A percentile compares a stretch with the other conserved stretches of the same genome.
Conservation (phyloP, 2,329 filamentous ascomycete species). For the Arthroderma uncinatum region DNA sequence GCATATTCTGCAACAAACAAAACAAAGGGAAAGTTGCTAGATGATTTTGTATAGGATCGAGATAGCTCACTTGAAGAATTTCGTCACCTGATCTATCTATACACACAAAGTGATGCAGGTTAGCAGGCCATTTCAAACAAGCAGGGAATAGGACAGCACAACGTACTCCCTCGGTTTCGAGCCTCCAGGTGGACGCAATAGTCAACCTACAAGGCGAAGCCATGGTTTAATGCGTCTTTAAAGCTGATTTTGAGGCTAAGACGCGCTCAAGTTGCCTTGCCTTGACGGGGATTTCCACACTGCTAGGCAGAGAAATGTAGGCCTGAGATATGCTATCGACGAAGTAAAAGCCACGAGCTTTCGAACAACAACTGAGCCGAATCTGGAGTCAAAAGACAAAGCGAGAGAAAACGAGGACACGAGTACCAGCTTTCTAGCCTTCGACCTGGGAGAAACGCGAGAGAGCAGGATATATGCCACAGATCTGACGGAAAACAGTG, state of each 20-base stretch:
- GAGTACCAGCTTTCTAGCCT: background rate
- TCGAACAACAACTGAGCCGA: background rate
- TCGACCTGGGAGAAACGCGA: background rate
- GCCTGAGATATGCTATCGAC: background rate
- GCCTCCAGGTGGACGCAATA: conserved; percentile 25
- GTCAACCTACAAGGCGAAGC: conserved; percentile 17
- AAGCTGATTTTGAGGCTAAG: background rate
- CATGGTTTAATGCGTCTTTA: conserved; percentile 6
- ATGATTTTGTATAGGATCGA: background rate
- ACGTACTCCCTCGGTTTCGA: conserved; percentile 25
- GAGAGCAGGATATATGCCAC: background rate
- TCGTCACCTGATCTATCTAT: background rate
- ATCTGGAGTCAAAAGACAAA: background rate
- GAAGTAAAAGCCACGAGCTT: background rate
- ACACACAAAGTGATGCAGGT: background rate
- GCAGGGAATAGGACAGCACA: background rate
- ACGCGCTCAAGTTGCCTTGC: background rate
- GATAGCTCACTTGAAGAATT: conserved; percentile 1
- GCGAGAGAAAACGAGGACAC: no score
- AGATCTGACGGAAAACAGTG: background rate
- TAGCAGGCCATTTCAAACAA: background rate
- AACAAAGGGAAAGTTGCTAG: background rate
- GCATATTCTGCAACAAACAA: conserved; percentile 6
- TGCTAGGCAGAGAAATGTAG: background rate
- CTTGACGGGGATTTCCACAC: background rate